phyloP scores from a whole-genome alignment of 2,329 filamentous ascomycete species.

The Alternaria ventricosa region DNA sequence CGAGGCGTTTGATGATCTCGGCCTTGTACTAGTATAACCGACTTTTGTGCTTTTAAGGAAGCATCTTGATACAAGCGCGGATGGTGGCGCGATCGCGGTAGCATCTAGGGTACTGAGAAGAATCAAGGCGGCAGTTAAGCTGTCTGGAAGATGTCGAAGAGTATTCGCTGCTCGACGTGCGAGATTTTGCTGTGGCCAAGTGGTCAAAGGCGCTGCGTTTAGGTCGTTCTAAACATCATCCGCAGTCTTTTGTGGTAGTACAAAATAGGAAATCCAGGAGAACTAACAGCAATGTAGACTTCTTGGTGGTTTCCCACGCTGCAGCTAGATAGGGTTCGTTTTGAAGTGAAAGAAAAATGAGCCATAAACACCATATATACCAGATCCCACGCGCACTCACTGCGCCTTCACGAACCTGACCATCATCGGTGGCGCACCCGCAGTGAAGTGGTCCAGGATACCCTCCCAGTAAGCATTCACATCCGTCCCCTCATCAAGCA shows the following conservation, averaged over 20 bases:
- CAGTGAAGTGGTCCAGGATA: conserved; percentile 34
- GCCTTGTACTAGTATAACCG: background rate
- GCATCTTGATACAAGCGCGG: background rate
- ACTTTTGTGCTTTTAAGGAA: background rate
- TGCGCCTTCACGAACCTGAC: conserved; percentile 19
- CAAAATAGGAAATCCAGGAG: background rate
- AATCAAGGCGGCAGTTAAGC: background rate
- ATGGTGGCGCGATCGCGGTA: background rate
- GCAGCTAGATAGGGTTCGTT: background rate
- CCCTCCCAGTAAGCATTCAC: conserved; percentile 22
- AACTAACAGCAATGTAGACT: background rate
- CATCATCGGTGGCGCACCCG: conserved; percentile 25
- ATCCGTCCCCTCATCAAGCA: conserved; percentile 24
- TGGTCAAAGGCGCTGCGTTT: conserved; percentile 44
- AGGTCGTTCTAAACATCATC: conserved; percentile 24
- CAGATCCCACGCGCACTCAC: background rate
- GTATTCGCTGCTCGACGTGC: background rate
- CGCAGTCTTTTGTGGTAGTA: conserved; percentile 22
- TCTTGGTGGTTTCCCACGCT: background rate
- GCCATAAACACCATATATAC: background rate
- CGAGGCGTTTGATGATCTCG: background rate
- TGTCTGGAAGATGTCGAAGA: background rate
- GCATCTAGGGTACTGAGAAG: background rate
- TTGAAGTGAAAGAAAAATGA: background rate
- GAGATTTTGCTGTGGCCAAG: background rate